Percentiles rank a stretch among this genome's conserved stretches.
phyloP scores from a whole-genome alignment of 2,329 filamentous ascomycete genomes.

The Zalaria sp. region DNA sequence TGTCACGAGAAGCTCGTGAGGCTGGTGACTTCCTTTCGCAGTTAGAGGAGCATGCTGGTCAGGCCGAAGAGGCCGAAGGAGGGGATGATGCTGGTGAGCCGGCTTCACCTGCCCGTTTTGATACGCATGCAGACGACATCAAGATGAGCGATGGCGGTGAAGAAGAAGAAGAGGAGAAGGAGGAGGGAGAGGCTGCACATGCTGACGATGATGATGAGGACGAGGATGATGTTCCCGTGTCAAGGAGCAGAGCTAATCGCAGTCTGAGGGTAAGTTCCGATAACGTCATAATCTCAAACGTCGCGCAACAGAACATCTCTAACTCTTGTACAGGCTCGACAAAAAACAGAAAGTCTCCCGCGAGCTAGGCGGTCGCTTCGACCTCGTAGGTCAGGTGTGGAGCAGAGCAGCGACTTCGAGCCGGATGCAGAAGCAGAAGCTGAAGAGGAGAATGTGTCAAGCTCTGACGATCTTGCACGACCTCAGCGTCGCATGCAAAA shows the following conservation, averaged over 20 bases:
- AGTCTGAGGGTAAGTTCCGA: slow-evolving; percentile 7
- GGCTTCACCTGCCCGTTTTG: slow-evolving; percentile 6
- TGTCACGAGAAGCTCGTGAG: slow-evolving; percentile 14
- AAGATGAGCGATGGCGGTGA: not conserved
- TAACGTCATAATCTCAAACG: not conserved
- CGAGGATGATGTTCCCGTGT: slow-evolving; percentile 22
- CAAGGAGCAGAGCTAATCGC: slow-evolving; percentile 21
- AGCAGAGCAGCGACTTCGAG: slow-evolving; percentile 51
- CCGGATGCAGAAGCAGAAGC: slow-evolving; percentile 43
- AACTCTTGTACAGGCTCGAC: slow-evolving; percentile 12
- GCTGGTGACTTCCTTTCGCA: slow-evolving; percentile 14
- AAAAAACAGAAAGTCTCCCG: slow-evolving; percentile 18
- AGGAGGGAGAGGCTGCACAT: slow-evolving; percentile 10
- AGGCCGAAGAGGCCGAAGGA: slow-evolving; percentile 11
- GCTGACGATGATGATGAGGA: slow-evolving; percentile 23
- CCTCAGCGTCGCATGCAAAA: slow-evolving; percentile 16
- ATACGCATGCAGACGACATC: slow-evolving; percentile 14
- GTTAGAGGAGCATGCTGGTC: slow-evolving; percentile 10
- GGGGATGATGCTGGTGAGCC: slow-evolving; percentile 16
- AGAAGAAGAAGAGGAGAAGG: slow-evolving; percentile 2
- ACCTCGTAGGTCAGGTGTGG: slow-evolving; percentile 26
- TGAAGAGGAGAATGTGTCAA: slow-evolving; percentile 25
- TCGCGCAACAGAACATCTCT: slow-evolving; percentile 2
- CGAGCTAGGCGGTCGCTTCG: slow-evolving; percentile 25
- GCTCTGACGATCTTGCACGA: slow-evolving; percentile 4